Evolutionary conservation across 345 rosid genomes (phyloP).

Genomic region (Rhodamnia rubescens): DNA sequence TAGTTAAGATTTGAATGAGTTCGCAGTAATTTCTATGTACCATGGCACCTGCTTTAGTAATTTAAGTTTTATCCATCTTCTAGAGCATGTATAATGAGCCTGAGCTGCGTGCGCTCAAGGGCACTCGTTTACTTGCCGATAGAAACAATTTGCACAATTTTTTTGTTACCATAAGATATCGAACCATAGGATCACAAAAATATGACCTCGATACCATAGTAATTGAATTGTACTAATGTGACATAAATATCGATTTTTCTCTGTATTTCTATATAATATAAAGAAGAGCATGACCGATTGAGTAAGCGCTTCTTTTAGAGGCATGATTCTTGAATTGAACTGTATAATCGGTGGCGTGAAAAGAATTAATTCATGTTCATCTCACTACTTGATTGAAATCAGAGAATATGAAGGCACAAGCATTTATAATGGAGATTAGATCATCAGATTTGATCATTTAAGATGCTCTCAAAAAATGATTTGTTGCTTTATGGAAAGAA

Average conservation of each 20-base stretch:
- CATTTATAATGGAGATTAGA: neutral
- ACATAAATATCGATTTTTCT: neutral
- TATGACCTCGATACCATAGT: neutral
- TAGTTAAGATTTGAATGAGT: neutral
- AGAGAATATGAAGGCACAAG: neutral
- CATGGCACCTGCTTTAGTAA: neutral
- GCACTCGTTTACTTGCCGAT: neutral
- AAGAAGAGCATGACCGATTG: neutral
- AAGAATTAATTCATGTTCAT: neutral
- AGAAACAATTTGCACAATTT: neutral
- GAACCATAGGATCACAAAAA: neutral
- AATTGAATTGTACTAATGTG: neutral
- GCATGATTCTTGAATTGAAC: neutral
- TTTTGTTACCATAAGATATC: neutral
- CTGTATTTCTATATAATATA: neutral
- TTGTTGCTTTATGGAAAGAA: neutral
- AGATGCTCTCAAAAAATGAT: neutral
- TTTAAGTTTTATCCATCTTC: neutral
- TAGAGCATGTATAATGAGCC: neutral
- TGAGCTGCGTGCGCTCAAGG: neutral
- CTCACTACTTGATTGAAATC: neutral
- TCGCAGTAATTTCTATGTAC: neutral
- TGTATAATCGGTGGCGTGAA: neutral
- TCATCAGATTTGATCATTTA: neutral
- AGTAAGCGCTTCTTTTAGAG: neutral